Base-by-base conservation (phyloP, 345 rosid genomes). In the Eucalyptus brandiana region DNA sequence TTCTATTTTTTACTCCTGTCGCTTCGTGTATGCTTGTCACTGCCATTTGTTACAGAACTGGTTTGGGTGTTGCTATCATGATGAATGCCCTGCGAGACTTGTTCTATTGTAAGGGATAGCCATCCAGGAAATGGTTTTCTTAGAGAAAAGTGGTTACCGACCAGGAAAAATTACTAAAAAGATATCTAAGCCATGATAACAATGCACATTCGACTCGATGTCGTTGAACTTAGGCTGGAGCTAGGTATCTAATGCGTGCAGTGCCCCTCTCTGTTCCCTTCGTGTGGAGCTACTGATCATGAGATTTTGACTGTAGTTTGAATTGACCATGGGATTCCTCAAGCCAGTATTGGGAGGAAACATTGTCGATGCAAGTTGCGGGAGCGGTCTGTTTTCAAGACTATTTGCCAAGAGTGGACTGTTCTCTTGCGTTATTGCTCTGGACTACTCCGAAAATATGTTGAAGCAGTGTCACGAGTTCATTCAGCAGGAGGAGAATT, bases 391-490 rank as follows among this genome's bases (percentile, higher is more conserved):
- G 90, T 96, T 97, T 91, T 91, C 98, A 40, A 93, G 99, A 88
- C 91, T 95, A 62, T 96, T 96, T 67, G 93, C 97, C 88, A 95
- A 91, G 88, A 96, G 97, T 80, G 95, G 93, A 51, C 62, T 95
- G 88, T 97, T 97, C 91, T 96, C 97, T 85, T 93, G 67, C 47
- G 97, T 97, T 69, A 69, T 94, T 91, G 99, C 97, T 21, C 94
- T 95, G 93, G 99, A 97, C 89, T 97, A 93, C 94, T 96, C 99
- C 3, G 99, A 96, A 92, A 95, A 93, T 93, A 97, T 97, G 99
- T 93, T 96, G 86, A 86, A 47, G 80, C 97, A 96, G 91, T 97
- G 99, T 92, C 92, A 94, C 80, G 96, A 96, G 34, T 93, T 94
- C 89, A 88, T 94, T 30, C 91, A 93, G 89, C 91, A 94, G 92